Evolutionary conservation across 177 flowering plant genomes (phyloP), one percentile per base, ranked within the genome.

Genomic region (Vitis hybrid): DNA sequence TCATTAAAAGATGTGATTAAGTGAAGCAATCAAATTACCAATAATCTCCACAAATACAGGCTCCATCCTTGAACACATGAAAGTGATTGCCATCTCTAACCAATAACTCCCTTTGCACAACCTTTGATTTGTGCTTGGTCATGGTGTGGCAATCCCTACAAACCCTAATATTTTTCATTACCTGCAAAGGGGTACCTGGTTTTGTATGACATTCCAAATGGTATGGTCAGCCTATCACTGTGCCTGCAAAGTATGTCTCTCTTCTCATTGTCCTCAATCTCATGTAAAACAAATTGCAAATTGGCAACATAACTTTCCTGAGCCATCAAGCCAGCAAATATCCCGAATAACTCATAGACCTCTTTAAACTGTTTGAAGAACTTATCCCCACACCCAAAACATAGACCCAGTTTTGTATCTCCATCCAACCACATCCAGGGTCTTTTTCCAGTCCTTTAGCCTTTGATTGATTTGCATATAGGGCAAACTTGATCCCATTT

Each of bases 381-480:
- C 49, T 17, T 67, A 55, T 80, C 10, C 87, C 83, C 40, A 79
- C 72, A 23, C 85, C 75, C 69, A 85, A 85, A 68, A 78, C 74
- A 74, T 80, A 80, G 19, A 87, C 81, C 69, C 49, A 78, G 63
- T 77, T 79, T 52, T 64, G 56, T 55, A 83, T 75, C 76, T 85
- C 87, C 59, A 89, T 70, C 88, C 91, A 87, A 69, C 89, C 86
- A 67, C 70, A 82, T 40, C 87, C 93, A 18, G 79, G 82, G 40
- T 81, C 80, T 70, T 89, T 89, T 61, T 70, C 84, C 10, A 85
- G 77, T 34, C 87, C 86, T 71, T 64, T 82, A 51, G 75, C 74
- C 76, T 75, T 75, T 82, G 67, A 87, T 81, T 11, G 77, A 75
- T 68, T 81, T 83, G 14, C 91, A 66, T 52, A 84, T 71, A 64